Conservation (phyloP, 2,329 filamentous ascomycete genomes). For the Trichoderma sp. region DNA sequence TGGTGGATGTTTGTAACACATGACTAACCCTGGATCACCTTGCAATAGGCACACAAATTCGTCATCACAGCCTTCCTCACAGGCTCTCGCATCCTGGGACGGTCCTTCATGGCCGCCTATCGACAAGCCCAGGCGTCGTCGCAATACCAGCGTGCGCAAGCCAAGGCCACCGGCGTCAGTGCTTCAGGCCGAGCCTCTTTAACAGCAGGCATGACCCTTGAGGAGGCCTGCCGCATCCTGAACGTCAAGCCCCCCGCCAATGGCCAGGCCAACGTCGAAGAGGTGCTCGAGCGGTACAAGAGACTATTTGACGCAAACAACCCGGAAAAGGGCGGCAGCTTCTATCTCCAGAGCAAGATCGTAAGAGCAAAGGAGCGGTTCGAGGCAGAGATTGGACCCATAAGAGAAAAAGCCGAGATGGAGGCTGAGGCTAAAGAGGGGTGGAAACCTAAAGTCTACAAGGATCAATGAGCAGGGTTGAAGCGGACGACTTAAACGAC, state of each 20-base stretch:
- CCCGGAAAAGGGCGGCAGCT: conserved; percentile 91
- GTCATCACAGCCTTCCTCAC: conserved; percentile 89
- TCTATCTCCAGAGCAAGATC: conserved; percentile 98
- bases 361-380: conserved; percentile 86
- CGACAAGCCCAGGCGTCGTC: conserved; percentile 88
- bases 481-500: conserved; percentile 5
- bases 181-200: conserved; percentile 50
- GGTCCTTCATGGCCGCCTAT: conserved; percentile 91
- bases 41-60: conserved; percentile 73
- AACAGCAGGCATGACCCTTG: conserved; percentile 77
- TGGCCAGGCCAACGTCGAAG: conserved; percentile 73
- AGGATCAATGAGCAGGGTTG: conserved; percentile 55
- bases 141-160: conserved; percentile 72
- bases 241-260: conserved; percentile 81
- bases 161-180: conserved; percentile 56
- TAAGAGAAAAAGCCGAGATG: conserved; percentile 65
- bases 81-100: conserved; percentile 85
- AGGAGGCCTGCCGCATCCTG: conserved; percentile 95
- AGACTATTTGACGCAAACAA: conserved; percentile 92
- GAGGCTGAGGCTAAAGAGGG: conserved; percentile 80
- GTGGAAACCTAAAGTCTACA: conserved; percentile 94
- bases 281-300: conserved; percentile 86
- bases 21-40: background rate
- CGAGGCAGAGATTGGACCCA: conserved; percentile 76
- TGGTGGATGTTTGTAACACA: background rate